A percentile compares a stretch with the other conserved stretches of the same genome.
phyloP scores from a whole-genome alignment of 805 yeast genomes.

The Candida pini region DNA sequence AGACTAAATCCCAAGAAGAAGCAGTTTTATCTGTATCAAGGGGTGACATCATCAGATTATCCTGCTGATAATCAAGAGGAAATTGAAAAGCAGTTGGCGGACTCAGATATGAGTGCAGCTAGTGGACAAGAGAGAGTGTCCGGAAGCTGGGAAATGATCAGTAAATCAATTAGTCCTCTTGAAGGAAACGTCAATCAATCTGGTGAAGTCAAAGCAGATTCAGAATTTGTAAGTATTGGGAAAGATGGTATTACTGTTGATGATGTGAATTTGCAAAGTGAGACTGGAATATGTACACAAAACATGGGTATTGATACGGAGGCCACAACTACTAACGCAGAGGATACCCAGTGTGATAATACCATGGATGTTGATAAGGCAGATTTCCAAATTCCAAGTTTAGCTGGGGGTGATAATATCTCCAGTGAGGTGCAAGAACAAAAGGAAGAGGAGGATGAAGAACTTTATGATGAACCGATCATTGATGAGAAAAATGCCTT shows the following conservation, averaged over 20 bases:
- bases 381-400: not conserved
- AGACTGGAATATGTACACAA: too few relatives aligned
- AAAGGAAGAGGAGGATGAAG: constrained; percentile 8
- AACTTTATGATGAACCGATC: constrained; percentile 13
- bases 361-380: not conserved
- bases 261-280: not conserved
- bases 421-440: constrained; percentile 1
- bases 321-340: not conserved
- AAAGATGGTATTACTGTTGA: not conserved
- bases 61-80: too few relatives aligned
- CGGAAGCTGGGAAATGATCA: not conserved
- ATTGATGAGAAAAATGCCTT: constrained; percentile 34
- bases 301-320: too few relatives aligned
- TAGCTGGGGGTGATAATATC: too few relatives aligned
- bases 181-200: constrained; percentile 1
- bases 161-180: not conserved
- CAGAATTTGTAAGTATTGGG: not conserved
- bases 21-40: constrained; percentile 26
- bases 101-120: not conserved
- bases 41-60: constrained; percentile 9
- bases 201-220: not conserved
- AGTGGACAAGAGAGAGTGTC: constrained; percentile 1
- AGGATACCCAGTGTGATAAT: not conserved
- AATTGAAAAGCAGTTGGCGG: constrained; percentile 1
- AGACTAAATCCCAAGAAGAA: constrained; percentile 24